Evolutionary conservation across 192 early-diverging fungal genomes (phyloP), one percentile per base, ranked within the genome.

Genomic region (Coemansia reversa): DNA sequence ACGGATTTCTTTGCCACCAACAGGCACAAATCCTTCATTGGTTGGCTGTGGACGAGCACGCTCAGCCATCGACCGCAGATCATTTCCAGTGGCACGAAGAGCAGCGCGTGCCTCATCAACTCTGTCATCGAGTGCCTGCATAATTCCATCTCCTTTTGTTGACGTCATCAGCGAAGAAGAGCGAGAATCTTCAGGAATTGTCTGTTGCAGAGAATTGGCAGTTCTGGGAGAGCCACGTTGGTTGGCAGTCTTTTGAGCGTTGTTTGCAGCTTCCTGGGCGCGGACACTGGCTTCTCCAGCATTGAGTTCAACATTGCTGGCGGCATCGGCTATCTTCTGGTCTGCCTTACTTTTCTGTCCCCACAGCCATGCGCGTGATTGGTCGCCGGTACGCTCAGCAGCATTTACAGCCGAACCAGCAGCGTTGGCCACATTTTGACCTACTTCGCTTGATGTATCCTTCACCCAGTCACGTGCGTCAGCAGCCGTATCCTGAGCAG

Each of bases 61-160:
- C 39, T 48, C 67, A 27, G 75, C 75, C 69, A 69, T 66, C 27
- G 29, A 51, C 23, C 60, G 62, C 14, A 78, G 65, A 18, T 78
- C 75, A 2, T 58, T 42, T 39, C 65, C 61, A 4, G 75, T 66
- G 18, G 24, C 22, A 7, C 55, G 70, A 42, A 78, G 69, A 6
- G 58, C 55, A 2, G 59, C 24, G 9, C 75, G 60, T 3, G 75
- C 75, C 50, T 78, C 75, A 56, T 69, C 70, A 58, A 78, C 72
- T 67, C 66, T 69, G 47, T 52, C 50, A 56, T 78, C 75, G 51
- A 78, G 66, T 45, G 63, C 62, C 19, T 66, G 55, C 49, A 72
- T 30, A 22, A 78, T 67, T 23, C 70, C 52, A 63, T 62, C 63
- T 27, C 54, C 61, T 7, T 50, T 55, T 19, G n/a, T 19, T 57